A percentile compares a stretch with the other conserved stretches of the same genome.
Conservation (phyloP, 306 rosid genomes). For the Echinosophora koreensis region DNA sequence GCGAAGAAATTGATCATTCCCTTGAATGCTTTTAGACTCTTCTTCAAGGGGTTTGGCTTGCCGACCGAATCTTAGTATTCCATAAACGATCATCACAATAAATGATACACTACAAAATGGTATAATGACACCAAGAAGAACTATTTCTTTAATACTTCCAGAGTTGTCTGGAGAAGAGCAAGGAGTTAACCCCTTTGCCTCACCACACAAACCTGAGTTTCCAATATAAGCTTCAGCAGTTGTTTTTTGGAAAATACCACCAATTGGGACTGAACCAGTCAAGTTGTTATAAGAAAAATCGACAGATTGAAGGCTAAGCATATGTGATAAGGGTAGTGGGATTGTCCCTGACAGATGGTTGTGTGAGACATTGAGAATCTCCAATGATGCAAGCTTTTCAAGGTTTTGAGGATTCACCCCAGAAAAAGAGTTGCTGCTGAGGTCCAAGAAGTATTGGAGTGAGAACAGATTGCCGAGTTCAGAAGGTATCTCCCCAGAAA, state of each 20-base stretch:
- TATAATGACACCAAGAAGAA: slow-evolving; percentile 58
- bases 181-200: slow-evolving; percentile 43
- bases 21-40: slow-evolving; percentile 43
- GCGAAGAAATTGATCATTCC: neutral
- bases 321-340: slow-evolving; percentile 51
- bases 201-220: slow-evolving; percentile 68
- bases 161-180: slow-evolving; percentile 45
- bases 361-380: slow-evolving; percentile 67
- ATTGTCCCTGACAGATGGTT: slow-evolving; percentile 66
- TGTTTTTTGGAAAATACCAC: slow-evolving; percentile 46
- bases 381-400: slow-evolving; percentile 53
- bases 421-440: slow-evolving; percentile 67
- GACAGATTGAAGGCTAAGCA: slow-evolving; percentile 54
- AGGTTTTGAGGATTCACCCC: slow-evolving; percentile 64
- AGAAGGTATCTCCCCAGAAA: slow-evolving; percentile 60
- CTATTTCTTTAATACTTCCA: slow-evolving; percentile 40
- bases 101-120: slow-evolving; percentile 52
- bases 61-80: slow-evolving; percentile 4
- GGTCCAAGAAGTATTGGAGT: slow-evolving; percentile 56
- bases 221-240: slow-evolving; percentile 57
- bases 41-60: slow-evolving; percentile 39
- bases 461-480: slow-evolving; percentile 61
- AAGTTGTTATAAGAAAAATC: slow-evolving; percentile 74
- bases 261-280: slow-evolving; percentile 61
- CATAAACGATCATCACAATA: slow-evolving; percentile 14